phyloP scores from a whole-genome alignment of 345 rosid genomes.

The Alliaria petiolata region DNA sequence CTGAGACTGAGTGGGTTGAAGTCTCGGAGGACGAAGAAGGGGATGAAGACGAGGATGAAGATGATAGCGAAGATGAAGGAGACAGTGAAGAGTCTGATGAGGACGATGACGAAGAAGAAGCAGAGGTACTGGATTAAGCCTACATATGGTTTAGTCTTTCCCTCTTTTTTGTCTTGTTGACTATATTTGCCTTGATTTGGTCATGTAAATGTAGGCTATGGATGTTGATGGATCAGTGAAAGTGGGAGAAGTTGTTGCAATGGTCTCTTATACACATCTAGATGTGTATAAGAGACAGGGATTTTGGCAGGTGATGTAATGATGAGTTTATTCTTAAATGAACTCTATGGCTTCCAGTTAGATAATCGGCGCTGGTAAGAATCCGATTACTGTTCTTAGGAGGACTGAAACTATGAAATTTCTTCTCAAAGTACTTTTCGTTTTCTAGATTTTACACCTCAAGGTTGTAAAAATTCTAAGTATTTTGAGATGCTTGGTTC shows the following conservation, averaged over 20 bases:
- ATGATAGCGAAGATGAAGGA: conserved; percentile 46
- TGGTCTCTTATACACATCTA: too few relatives aligned
- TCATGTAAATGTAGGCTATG: conserved; percentile 34
- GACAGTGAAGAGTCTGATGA: conserved; percentile 52
- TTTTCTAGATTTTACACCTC: not conserved
- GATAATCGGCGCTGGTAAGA: conserved; percentile 92
- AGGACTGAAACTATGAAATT: not conserved
- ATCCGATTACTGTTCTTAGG: not conserved
- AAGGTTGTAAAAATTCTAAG: not conserved
- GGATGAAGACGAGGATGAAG: conserved; percentile 66
- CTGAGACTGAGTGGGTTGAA: conserved; percentile 91
- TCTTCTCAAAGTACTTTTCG: not conserved
- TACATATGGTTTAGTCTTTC: not conserved
- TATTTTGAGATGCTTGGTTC: not conserved
- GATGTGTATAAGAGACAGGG: too few relatives aligned
- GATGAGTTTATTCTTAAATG: conserved; percentile 95
- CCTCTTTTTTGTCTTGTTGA: not conserved
- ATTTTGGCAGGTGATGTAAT: conserved; percentile 75
- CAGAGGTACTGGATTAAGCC: conserved; percentile 26
- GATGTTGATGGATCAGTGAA: conserved; percentile 47
- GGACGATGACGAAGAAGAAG: conserved; percentile 44
- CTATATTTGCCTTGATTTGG: not conserved
- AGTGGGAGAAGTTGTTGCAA: conserved; percentile 82
- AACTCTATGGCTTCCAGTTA: conserved; percentile 94
- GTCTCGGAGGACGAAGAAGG: conserved; percentile 84